Evolutionary conservation across 176 grass and related monocot genomes (phyloP).

Genomic region (Lolium perenne): DNA sequence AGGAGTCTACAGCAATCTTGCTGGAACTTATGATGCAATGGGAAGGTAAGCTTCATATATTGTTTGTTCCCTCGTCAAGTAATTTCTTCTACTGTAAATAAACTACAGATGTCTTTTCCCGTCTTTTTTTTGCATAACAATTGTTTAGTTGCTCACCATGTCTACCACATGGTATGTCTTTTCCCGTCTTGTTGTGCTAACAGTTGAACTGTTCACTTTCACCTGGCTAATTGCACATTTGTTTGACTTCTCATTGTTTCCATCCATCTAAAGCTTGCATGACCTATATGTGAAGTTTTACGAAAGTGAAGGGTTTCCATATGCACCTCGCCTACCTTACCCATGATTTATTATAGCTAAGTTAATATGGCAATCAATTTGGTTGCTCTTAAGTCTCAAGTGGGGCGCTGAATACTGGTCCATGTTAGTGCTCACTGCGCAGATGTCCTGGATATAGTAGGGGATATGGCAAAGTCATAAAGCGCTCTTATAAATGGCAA

Average conservation of each 20-base stretch:
- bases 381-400: slow-evolving; percentile 2
- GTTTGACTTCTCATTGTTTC: slow-evolving; percentile 7
- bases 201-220: slow-evolving; percentile 2
- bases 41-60: slow-evolving; percentile 73
- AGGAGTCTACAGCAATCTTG: slow-evolving; percentile 96
- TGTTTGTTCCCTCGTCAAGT: neutral
- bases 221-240: neutral
- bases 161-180: neutral
- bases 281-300: neutral
- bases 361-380: neutral
- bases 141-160: no score
- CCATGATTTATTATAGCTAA: neutral
- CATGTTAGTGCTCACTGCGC: slow-evolving; percentile 28
- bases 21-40: slow-evolving; percentile 97
- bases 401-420: slow-evolving; percentile 1
- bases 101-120: neutral
- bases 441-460: slow-evolving; percentile 20
- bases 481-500: slow-evolving; percentile 30
- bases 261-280: neutral
- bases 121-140: no score
- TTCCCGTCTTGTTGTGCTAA: neutral
- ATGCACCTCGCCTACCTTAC: neutral
- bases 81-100: slow-evolving; percentile 22
- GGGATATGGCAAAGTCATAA: slow-evolving; percentile 30
- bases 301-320: neutral